phyloP scores from a whole-genome alignment of 2,329 filamentous ascomycete genomes.

The Pseudogymnoascus sp. region DNA sequence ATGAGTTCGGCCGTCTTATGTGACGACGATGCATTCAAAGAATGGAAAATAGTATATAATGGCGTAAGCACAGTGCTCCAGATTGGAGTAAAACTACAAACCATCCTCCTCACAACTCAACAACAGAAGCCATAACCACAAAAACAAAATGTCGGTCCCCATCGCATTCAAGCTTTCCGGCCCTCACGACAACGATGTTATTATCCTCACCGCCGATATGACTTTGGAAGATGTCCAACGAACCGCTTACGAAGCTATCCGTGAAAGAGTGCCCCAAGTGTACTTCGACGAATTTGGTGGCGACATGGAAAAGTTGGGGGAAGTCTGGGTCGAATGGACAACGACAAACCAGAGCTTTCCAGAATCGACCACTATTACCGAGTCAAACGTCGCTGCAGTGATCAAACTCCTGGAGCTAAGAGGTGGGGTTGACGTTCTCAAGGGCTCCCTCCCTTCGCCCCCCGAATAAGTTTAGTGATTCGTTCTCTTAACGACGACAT shows the following conservation, averaged over 20 bases:
- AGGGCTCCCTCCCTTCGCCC: neutral
- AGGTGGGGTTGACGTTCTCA: neutral
- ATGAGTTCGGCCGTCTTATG: neutral
- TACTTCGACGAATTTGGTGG: constrained; percentile 45
- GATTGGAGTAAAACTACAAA: neutral
- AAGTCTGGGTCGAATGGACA: constrained; percentile 65
- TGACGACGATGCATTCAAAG: neutral
- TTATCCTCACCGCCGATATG: neutral
- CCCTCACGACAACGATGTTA: neutral
- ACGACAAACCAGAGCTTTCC: constrained; percentile 56
- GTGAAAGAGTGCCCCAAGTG: neutral
- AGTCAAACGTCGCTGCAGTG: neutral
- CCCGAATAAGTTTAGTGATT: neutral
- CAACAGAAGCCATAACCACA: neutral
- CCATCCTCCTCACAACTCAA: neutral
- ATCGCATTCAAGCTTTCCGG: neutral
- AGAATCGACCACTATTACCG: neutral
- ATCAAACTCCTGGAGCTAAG: neutral
- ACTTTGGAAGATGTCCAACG: neutral
- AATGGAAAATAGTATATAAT: neutral
- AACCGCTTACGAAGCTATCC: neutral
- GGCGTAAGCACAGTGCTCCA: neutral
- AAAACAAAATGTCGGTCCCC: neutral
- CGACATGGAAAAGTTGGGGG: constrained; percentile 66
- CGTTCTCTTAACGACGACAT: neutral